A percentile compares a stretch with the other conserved stretches of the same genome.
Conservation (phyloP, 2,329 filamentous ascomycete species). For the Simplicillium sp. region DNA sequence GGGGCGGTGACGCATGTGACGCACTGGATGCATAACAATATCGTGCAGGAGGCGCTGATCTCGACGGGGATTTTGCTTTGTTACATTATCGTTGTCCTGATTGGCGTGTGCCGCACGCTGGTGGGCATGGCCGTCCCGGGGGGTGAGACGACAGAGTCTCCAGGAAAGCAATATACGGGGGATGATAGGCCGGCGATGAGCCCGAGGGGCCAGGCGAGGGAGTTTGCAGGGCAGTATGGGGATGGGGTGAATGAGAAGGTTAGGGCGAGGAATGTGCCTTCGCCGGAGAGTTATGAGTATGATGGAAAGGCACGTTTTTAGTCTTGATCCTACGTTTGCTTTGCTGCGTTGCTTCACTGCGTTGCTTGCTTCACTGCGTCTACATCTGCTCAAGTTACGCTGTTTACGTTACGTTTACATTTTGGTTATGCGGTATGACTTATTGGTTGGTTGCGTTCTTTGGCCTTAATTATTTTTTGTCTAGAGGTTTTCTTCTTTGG, state of each 20-base stretch:
- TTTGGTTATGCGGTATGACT: no score
- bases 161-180: constrained; percentile 32
- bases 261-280: constrained; percentile 14
- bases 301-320: no score
- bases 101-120: constrained; percentile 60
- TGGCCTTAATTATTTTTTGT: no score
- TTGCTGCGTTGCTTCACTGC: no score
- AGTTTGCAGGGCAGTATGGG: constrained; percentile 10
- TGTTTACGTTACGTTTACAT: no score
- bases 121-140: constrained; percentile 50
- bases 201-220: constrained; percentile 13
- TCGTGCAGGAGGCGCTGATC: constrained; percentile 73
- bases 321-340: no score
- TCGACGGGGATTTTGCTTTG: constrained; percentile 63
- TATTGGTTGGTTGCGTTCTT: no score
- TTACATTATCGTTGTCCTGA: constrained; percentile 68
- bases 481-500: no score
- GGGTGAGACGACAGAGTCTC: constrained; percentile 43
- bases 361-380: no score
- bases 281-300: constrained; percentile 12
- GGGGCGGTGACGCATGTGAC: constrained; percentile 64
- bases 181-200: constrained; percentile 17
- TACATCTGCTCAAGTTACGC: no score
- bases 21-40: constrained; percentile 53
- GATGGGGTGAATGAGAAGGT: constrained; percentile 18